Conservation (phyloP, 1,284 basidiomycete genomes). For the Ustilago vetiveriae region DNA sequence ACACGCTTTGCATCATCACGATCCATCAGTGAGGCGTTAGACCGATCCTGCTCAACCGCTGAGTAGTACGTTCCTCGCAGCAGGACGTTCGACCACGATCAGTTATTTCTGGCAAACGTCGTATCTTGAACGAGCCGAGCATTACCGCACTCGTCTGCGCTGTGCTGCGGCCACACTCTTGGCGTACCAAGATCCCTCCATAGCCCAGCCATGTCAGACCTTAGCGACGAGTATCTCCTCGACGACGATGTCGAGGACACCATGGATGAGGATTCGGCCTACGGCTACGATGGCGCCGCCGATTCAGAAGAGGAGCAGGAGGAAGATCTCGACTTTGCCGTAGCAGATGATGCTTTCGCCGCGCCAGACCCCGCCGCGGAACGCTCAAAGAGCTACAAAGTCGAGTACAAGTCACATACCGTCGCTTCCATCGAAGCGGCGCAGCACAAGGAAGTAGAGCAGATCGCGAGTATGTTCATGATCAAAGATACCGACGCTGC, state of each 20-base stretch:
- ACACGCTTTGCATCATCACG: neutral
- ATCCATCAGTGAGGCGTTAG: too few relatives aligned
- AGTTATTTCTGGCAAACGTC: too few relatives aligned
- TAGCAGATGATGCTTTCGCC: slow-evolving; percentile 47
- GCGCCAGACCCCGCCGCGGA: slow-evolving; percentile 39
- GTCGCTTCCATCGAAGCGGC: slow-evolving; percentile 49
- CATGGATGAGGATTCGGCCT: slow-evolving; percentile 62
- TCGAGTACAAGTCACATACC: slow-evolving; percentile 59
- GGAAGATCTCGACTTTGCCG: slow-evolving; percentile 45
- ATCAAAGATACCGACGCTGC: slow-evolving; percentile 71
- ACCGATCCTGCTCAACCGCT: neutral
- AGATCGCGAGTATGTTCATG: slow-evolving; percentile 63
- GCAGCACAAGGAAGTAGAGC: slow-evolving; percentile 62
- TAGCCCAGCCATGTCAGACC: slow-evolving; percentile 33
- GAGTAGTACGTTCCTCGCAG: neutral
- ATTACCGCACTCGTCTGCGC: too few relatives aligned
- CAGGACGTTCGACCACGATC: neutral
- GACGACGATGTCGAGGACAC: slow-evolving; percentile 58
- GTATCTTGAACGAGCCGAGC: too few relatives aligned
- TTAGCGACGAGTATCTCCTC: slow-evolving; percentile 47
- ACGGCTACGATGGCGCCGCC: slow-evolving; percentile 44
- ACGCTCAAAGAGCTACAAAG: slow-evolving; percentile 57
- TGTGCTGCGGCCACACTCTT: neutral
- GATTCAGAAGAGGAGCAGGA: slow-evolving; percentile 43
- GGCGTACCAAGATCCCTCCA: neutral